Evolutionary conservation across 202 grass and related monocot species (phyloP), one percentile per base, ranked within the genome.

Genomic region (Carex arenaria): DNA sequence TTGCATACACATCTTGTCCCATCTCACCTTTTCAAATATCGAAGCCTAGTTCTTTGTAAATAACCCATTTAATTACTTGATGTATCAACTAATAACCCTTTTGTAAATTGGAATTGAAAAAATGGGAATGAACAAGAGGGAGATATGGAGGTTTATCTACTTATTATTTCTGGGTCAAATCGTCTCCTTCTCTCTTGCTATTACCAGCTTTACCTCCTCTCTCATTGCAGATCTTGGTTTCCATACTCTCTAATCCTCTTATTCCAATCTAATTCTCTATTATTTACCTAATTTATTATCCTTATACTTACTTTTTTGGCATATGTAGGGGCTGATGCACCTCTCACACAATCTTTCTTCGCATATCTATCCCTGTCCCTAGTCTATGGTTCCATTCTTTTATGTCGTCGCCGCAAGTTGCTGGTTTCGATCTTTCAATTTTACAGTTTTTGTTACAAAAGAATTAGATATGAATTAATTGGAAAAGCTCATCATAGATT

Each of bases 281-380:
- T 54, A 43, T 61, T 77, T 10, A 55, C 31, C 69, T 11, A 66
- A 40, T 30, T 66, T 7, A 4, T 7, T 43, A 22, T 47, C 15
- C n/a, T n/a, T 22, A 23, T 28, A 28, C 47, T 72, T 76, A 5
- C 38, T 23, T 42, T 32, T 32, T 55, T 53, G 36, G n/a, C 62
- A 66, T 69, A 57, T 85, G 89, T 67, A 98, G 95, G 92, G 63
- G 70, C 84, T 80, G 87, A 98, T 67, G 56, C 89, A 45, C 95
- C 95, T 67, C 90, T 98, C 60, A 86, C 95, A 5, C 95, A 98
- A 1, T 90, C 67, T 98, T 89, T 94, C 79, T 93, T 95, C 77
- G 86, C 86, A 3, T 95, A 98, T 81, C 62, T 98, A 67, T 45
- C 83, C 14, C 47, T 98, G 63, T 43, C 95, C 36, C 70, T 90